Evolutionary conservation across 2,329 filamentous ascomycete species (phyloP).

Genomic region (Talaromyces funiculosus): DNA sequence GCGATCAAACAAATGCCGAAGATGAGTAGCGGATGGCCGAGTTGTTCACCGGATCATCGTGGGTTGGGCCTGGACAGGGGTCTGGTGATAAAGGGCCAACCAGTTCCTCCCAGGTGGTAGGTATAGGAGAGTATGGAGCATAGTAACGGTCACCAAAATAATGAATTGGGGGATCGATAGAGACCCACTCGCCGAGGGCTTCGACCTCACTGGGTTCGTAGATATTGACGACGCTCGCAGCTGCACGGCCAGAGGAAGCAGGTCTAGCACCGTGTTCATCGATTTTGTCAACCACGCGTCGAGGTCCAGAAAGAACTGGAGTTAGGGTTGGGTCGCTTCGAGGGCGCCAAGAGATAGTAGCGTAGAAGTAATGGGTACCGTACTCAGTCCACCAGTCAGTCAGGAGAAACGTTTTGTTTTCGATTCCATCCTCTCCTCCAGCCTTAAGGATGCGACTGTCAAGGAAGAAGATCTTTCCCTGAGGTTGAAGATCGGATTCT

Average conservation of each 20-base stretch:
- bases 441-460: constrained; percentile 21
- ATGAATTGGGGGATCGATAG: constrained; percentile 14
- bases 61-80: neutral
- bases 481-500: constrained; percentile 1
- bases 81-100: neutral
- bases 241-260: neutral
- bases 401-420: constrained; percentile 21
- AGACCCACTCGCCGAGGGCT: constrained; percentile 17
- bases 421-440: constrained; percentile 10
- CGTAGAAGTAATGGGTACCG: constrained; percentile 27
- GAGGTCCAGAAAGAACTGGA: neutral
- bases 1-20: constrained; percentile 2
- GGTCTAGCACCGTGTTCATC: neutral
- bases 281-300: neutral
- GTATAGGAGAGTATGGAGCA: neutral
- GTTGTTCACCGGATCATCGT: neutral
- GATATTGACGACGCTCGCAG: constrained; percentile 19
- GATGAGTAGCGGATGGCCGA: neutral
- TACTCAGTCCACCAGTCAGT: constrained; percentile 25
- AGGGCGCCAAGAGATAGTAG: constrained; percentile 27
- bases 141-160: constrained; percentile 10
- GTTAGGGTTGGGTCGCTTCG: neutral
- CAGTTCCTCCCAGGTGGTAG: neutral
- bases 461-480: constrained; percentile 32
- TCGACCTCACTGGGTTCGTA: constrained; percentile 25